Conservation (phyloP, 1,284 basidiomycete genomes). For the Tylopilus orsonianus region DNA sequence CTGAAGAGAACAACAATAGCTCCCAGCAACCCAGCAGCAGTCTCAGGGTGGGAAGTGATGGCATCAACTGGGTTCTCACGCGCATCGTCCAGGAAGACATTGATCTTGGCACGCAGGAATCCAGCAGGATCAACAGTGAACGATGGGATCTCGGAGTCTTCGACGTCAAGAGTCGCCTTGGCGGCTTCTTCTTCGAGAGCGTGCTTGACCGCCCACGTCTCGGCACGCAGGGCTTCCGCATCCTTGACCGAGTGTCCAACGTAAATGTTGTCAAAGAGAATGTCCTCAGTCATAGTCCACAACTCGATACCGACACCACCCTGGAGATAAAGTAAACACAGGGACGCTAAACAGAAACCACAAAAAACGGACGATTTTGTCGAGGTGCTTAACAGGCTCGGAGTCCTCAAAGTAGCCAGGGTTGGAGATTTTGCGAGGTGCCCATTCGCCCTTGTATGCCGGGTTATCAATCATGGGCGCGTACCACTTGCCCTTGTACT, state of each 20-base stretch:
- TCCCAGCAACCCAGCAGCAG: slow-evolving; percentile 73
- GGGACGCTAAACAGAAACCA: not conserved
- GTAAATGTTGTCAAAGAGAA: slow-evolving; percentile 94
- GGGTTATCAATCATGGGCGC: slow-evolving; percentile 96
- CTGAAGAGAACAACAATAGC: slow-evolving; percentile 78
- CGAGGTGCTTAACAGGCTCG: slow-evolving; percentile 80
- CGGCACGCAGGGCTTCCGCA: slow-evolving; percentile 76
- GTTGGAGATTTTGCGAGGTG: slow-evolving; percentile 90
- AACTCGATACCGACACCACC: slow-evolving; percentile 95
- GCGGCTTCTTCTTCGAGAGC: slow-evolving; percentile 55
- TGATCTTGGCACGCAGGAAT: slow-evolving; percentile 76
- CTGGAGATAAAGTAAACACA: slow-evolving; percentile 36
- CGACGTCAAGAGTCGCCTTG: slow-evolving; percentile 42
- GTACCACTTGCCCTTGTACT: slow-evolving; percentile 96
- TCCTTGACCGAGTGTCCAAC: slow-evolving; percentile 85
- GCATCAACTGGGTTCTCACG: slow-evolving; percentile 73
- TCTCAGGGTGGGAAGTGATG: slow-evolving; percentile 82
- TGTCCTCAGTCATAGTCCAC: slow-evolving; percentile 99
- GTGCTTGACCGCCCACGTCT: slow-evolving; percentile 87
- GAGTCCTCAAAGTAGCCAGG: slow-evolving; percentile 90
- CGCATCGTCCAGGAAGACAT: slow-evolving; percentile 72
- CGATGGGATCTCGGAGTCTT: slow-evolving; percentile 53
- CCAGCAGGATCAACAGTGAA: slow-evolving; percentile 74
- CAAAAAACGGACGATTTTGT: slow-evolving; percentile 65
- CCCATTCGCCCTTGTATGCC: slow-evolving; percentile 95